Conservation (phyloP, 1,139 yeast species). For the Groenewaldozyma sp. region DNA sequence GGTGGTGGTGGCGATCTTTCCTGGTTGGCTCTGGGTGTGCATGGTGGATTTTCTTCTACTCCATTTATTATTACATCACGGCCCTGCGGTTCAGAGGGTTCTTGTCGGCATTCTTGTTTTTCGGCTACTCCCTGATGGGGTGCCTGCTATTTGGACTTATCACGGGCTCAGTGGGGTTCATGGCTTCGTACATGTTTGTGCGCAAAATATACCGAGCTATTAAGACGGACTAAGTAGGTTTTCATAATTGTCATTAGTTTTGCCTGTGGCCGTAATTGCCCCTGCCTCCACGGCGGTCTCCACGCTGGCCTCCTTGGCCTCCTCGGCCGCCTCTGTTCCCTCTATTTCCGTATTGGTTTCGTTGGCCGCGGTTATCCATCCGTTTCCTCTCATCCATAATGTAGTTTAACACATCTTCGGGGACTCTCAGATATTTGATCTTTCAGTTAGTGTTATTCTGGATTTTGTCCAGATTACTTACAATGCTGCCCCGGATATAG, state of each 20-base stretch:
- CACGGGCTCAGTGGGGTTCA: constrained; percentile 67
- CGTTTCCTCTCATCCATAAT: constrained; percentile 70
- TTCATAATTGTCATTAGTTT: no score
- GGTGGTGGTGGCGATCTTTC: constrained; percentile 84
- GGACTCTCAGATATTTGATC: constrained; percentile 56
- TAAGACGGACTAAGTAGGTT: constrained; percentile 45
- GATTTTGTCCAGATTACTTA: no score
- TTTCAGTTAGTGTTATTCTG: constrained; percentile 6
- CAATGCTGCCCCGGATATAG: constrained; percentile 76
- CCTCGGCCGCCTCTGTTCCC: constrained; percentile 23
- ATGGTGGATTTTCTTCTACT: constrained; percentile 59
- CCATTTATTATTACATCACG: constrained; percentile 53
- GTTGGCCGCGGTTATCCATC: constrained; percentile 34
- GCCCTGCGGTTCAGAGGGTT: constrained; percentile 38
- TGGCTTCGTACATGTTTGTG: constrained; percentile 54
- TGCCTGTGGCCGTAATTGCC: no score
- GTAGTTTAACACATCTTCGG: constrained; percentile 36
- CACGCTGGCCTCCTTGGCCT: not conserved
- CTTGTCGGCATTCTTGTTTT: constrained; percentile 59
- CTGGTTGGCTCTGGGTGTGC: constrained; percentile 63
- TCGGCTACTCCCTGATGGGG: constrained; percentile 61
- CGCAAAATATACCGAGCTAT: constrained; percentile 48
- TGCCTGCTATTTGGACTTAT: constrained; percentile 57
- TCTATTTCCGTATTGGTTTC: constrained; percentile 19
- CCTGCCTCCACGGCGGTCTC: no score